These are phyloP conservation scores for Dacryopinax primogenitus DNA, from an alignment of 768 basidiomycete species.

Conservation along the genomic window DNA sequence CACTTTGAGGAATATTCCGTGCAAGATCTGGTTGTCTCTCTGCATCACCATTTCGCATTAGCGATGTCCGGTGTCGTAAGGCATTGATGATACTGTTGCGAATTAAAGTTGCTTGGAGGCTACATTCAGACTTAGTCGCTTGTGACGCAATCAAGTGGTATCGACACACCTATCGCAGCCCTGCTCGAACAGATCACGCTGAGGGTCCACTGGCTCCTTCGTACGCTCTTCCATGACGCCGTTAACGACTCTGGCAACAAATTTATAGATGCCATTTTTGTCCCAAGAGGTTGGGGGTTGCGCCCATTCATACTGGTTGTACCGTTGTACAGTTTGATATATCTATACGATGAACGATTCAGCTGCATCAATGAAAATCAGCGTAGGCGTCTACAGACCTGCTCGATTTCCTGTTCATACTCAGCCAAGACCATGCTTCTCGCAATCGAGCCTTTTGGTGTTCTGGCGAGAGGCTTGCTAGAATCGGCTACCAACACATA, in stretches of 20 bases:
- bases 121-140: conserved; percentile 12
- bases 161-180: background rate
- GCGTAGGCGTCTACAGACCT: background rate
- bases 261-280: background rate
- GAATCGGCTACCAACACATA: background rate
- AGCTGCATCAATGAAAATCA: too few species aligned
- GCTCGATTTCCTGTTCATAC: background rate
- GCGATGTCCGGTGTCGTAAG: conserved; percentile 17
- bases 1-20: conserved; percentile 26
- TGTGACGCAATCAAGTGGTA: background rate
- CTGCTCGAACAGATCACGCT: background rate
- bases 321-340: background rate
- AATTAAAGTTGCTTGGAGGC: conserved; percentile 31
- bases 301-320: background rate
- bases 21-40: conserved; percentile 7
- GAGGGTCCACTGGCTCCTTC: background rate
- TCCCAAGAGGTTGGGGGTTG: background rate
- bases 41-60: background rate
- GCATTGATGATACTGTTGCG: conserved; percentile 31
- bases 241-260: background rate
- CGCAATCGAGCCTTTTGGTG: background rate
- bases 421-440: background rate
- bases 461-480: background rate
- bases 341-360: background rate
- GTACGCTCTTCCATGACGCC: background rate